Base-by-base conservation (phyloP, 495 filamentous ascomycete genomes). In the Lepidopterella palustris region DNA sequence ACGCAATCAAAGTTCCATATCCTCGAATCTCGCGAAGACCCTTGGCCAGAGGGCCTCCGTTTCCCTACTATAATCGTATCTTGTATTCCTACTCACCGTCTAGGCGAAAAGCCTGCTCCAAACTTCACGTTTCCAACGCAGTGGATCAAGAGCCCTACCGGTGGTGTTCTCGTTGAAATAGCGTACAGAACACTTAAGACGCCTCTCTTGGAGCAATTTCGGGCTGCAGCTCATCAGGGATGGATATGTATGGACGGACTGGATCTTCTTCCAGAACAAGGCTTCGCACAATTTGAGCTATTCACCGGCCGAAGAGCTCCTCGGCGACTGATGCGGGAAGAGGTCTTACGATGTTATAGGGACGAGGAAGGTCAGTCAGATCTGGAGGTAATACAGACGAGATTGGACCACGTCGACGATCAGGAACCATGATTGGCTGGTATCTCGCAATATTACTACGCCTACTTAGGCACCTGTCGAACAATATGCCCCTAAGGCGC, bases 221-320 rank as follows among this genome's bases (percentile, higher is more conserved):
- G 84, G 21, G 80, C 78, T 51, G 78, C 81, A 57, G 82, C 83
- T 0, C 79, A 80, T 10, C 81, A 79, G 20, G 81, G 82, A 1
- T 93, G 87, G 87, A 84, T 88, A 3, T 78, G 87, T 29, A 82
- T 90, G n/a, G 87, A 92, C 65, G 88, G 88, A 4, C 72, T 92
- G 9, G 89, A 91, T 66, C 82, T 92, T 27, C 79, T 93, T 0
- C 81, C 82, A 1, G 89, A 93, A 69, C 88, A 90, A 75, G 89
- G 86, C 1, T 89, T 88, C 70, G 87, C 89, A 25, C 87, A 89
- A 47, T 92, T 90, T 68, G 88, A 92, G 70, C 71, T 92, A 47
- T 88, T 92, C 77, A 89, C 88, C 3, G 89, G 88, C n/a, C 78
- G 88, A 23, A 83, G 87, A 73, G 89, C 89, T 15, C 89, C 88